phyloP scores from a whole-genome alignment of 1,139 yeast genomes.

The Protomyces pachydermus region DNA sequence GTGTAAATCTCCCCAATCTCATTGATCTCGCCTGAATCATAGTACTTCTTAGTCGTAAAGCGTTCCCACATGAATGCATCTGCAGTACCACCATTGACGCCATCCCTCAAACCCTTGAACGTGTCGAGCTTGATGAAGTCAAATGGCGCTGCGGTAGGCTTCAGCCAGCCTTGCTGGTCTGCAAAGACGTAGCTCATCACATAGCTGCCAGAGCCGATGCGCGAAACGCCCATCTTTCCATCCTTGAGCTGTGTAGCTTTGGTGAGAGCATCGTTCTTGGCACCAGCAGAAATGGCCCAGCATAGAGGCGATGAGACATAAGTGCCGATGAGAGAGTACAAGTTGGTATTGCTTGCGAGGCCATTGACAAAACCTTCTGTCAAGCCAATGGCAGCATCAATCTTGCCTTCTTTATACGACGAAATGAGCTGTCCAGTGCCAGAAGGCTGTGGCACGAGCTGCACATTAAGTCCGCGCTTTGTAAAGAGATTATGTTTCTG shows the following conservation, averaged over 20 bases:
- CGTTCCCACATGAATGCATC: slow-evolving; percentile 97
- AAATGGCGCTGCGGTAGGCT: slow-evolving; percentile 39
- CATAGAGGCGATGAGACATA: slow-evolving; percentile 75
- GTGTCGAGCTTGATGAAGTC: slow-evolving; percentile 52
- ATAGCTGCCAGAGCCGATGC: slow-evolving; percentile 87
- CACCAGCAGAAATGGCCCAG: slow-evolving; percentile 86
- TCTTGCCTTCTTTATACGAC: slow-evolving; percentile 56
- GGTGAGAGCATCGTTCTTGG: slow-evolving; percentile 51
- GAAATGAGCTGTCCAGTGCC: slow-evolving; percentile 86
- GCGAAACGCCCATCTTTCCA: slow-evolving; percentile 67
- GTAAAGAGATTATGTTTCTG: slow-evolving; percentile 53
- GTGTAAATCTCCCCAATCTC: slow-evolving; percentile 82
- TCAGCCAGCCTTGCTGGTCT: slow-evolving; percentile 47
- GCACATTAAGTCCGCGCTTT: slow-evolving; percentile 48
- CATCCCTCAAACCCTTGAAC: slow-evolving; percentile 69
- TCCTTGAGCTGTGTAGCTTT: slow-evolving; percentile 55
- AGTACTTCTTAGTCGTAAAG: slow-evolving; percentile 80
- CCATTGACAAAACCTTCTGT: slow-evolving; percentile 90
- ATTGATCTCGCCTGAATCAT: slow-evolving; percentile 72
- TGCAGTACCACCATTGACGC: slow-evolving; percentile 59
- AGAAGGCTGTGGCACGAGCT: slow-evolving; percentile 70
- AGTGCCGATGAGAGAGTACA: slow-evolving; percentile 67
- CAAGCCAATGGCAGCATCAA: slow-evolving; percentile 73
- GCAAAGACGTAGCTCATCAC: slow-evolving; percentile 87
- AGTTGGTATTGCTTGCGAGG: slow-evolving; percentile 61